phyloP scores from a whole-genome alignment of 148 eudicot species.

The Silene latifolia region DNA sequence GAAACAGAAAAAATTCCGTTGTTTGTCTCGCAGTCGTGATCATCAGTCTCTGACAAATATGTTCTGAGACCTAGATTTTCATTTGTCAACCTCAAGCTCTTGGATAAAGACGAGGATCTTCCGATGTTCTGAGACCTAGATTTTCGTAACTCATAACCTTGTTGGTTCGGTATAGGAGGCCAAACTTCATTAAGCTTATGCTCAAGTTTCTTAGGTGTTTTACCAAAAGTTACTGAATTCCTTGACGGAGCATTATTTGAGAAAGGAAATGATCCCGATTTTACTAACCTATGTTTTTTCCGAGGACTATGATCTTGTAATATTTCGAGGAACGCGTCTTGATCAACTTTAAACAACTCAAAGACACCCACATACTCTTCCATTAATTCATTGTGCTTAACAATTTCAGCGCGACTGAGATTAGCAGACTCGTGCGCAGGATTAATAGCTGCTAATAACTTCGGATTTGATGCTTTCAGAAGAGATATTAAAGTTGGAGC shows the following conservation, averaged over 20 bases:
- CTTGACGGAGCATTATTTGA: conserved; percentile 7
- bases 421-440: conserved; percentile 4
- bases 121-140: conserved; percentile 33
- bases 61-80: too few relatives aligned
- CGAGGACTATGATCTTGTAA: conserved; percentile 30
- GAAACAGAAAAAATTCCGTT: not conserved
- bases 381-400: conserved; percentile 5
- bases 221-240: conserved; percentile 28
- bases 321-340: conserved; percentile 29
- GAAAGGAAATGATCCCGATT: conserved; percentile 69
- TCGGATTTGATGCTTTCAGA: conserved; percentile 26
- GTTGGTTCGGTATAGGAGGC: conserved; percentile 28
- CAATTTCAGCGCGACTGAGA: not conserved
- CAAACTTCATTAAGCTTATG: conserved; percentile 58
- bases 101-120: conserved; percentile 51
- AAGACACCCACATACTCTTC: conserved; percentile 26
- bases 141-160: conserved; percentile 20
- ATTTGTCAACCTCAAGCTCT: conserved; percentile 52
- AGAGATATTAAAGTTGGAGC: conserved; percentile 30
- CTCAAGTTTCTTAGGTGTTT: conserved; percentile 47
- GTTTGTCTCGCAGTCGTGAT: conserved; percentile 1
- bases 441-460: conserved; percentile 1
- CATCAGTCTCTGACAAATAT: too few relatives aligned
- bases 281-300: conserved; percentile 34
- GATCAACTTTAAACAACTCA: conserved; percentile 28